Conservation (phyloP, 208 protist genomes). For the Trypanosomatidae sp. region DNA sequence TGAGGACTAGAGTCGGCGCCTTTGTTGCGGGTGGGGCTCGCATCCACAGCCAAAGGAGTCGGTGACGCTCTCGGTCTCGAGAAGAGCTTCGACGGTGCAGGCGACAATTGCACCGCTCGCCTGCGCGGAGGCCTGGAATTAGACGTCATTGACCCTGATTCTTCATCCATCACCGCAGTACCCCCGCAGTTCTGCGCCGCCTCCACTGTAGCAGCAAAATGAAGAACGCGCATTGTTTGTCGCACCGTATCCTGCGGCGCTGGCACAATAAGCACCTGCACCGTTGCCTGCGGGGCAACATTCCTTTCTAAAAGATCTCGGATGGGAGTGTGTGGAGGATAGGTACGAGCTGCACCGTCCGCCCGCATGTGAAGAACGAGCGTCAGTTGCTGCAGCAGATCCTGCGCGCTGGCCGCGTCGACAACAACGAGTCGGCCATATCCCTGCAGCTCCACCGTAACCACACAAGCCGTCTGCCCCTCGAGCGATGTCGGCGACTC, state of each 20-base stretch:
- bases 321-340: slow-evolving; percentile 45
- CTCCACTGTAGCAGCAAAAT: slow-evolving; percentile 44
- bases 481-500: slow-evolving; percentile 27
- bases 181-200: background rate
- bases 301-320: slow-evolving; percentile 28
- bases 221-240: slow-evolving; percentile 63
- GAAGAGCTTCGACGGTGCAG: slow-evolving; percentile 9
- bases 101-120: background rate
- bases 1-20: background rate
- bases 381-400: slow-evolving; percentile 53
- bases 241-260: slow-evolving; percentile 31
- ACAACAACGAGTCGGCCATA: slow-evolving; percentile 55
- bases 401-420: slow-evolving; percentile 53
- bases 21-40: background rate
- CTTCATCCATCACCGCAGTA: background rate
- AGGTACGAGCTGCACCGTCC: slow-evolving; percentile 33
- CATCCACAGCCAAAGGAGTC: background rate
- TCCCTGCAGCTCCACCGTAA: slow-evolving; percentile 58
- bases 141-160: background rate
- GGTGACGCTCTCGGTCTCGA: background rate
- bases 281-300: slow-evolving; percentile 33
- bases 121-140: background rate
- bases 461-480: slow-evolving; percentile 50
- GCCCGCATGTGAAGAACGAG: slow-evolving; percentile 46
- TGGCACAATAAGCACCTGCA: slow-evolving; percentile 62